Conservation (phyloP, 305 asterid species). For the Nicotiana rustica region DNA sequence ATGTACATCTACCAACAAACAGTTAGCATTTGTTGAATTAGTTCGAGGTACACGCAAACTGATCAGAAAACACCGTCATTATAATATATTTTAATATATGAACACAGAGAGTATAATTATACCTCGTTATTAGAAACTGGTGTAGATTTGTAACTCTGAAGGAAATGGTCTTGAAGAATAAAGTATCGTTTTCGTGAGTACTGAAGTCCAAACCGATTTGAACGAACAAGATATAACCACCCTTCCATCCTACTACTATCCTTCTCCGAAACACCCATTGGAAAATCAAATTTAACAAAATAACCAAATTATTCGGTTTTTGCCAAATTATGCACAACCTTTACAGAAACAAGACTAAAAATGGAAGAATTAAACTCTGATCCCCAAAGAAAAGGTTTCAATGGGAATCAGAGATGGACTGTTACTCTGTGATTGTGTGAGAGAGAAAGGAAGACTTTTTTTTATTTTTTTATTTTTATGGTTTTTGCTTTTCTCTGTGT, state of each 20-base stretch:
- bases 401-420: conserved; percentile 17
- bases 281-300: background rate
- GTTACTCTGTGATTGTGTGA: background rate
- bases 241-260: conserved; percentile 90
- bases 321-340: background rate
- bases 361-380: background rate
- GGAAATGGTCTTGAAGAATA: conserved; percentile 82
- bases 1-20: background rate
- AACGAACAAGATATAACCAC: conserved; percentile 89
- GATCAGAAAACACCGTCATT: background rate
- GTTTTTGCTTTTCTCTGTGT: background rate
- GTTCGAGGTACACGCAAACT: background rate
- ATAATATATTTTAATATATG: background rate
- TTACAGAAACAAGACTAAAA: background rate
- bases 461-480: background rate
- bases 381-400: background rate
- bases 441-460: background rate
- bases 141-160: conserved; percentile 83
- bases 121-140: conserved; percentile 77
- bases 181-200: conserved; percentile 88
- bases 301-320: too few relatives aligned
- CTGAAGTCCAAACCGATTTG: conserved; percentile 88
- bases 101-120: background rate
- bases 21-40: background rate
- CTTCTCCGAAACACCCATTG: conserved; percentile 63